Base-by-base conservation (phyloP, 2,329 filamentous ascomycete species). In the Ascochyta clinopodiicola region DNA sequence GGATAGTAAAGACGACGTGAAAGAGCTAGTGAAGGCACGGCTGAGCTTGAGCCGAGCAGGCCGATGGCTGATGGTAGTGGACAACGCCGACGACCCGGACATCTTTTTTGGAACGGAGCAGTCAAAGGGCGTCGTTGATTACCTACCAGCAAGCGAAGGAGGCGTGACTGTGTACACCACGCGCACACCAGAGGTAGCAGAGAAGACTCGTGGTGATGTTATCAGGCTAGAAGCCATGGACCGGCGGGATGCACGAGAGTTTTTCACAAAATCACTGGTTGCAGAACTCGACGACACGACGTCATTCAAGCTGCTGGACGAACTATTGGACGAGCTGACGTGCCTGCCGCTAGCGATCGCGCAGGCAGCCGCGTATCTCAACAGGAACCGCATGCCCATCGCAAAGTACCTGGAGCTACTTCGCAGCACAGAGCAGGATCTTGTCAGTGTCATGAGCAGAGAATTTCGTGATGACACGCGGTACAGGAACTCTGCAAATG, bases 321-420 rank as follows among this genome's bases (percentile, higher is more conserved):
- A 29, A 29, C 6, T 29, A 3, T 8, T 29, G 3, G 27, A 10
- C 27, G 44, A 75, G 43, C 72, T 81, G 10, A 67, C 65, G 0
- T 75, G 64, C 51, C 72, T 81, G 21, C 79, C 79, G 0, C 64
- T 78, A 7, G 77, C 75, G 12, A 79, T 79, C 19, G 80, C 45
- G 1, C 46, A 60, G 29, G 57, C 57, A 13, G 63, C 73, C 4
- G 76, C 77, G 4, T 81, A 78, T 42, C 64, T 81, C 15, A 77
- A 75, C 29, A 59, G 21, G 22, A 71, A 64, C 22, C 51, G 38
- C 7, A 69, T 62, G 24, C 37, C 59, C 2, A 45, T 72, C 25
- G 15, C 38, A 8, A 62, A 72, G 21, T 81, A 81, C 56, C 48
- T 80, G 3, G 39, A 19, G 0, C 68, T 79, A 0, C 58, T 79